Conservation (phyloP, 2,329 filamentous ascomycete species). For the Bertia moriformis region DNA sequence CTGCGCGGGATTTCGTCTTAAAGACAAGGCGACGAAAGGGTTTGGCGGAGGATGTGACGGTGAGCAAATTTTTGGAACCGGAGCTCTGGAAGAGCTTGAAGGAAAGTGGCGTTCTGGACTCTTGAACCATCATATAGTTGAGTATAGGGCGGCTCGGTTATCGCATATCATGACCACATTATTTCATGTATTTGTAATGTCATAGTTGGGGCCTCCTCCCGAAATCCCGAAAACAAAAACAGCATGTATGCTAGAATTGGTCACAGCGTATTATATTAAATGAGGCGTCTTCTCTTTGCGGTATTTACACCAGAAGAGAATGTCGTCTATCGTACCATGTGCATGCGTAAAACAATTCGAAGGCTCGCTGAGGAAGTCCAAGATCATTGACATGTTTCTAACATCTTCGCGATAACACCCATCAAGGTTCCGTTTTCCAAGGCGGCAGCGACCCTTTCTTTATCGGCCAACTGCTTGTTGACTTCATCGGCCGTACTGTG, state of each 20-base stretch:
- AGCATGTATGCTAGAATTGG: too few species aligned
- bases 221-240: too few species aligned
- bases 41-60: constrained; percentile 83
- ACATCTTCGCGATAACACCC: constrained; percentile 82
- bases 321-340: too few species aligned
- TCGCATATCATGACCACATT: neutral
- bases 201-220: too few species aligned
- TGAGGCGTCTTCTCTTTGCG: too few species aligned
- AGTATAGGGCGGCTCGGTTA: neutral
- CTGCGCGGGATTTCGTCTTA: constrained; percentile 86
- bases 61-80: constrained; percentile 90
- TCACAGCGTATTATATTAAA: too few species aligned
- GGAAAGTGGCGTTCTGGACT: constrained; percentile 75
- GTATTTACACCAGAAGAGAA: too few species aligned
- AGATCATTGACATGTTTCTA: constrained; percentile 64
- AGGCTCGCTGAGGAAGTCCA: too few species aligned
- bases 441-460: constrained; percentile 88
- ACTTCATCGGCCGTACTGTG: constrained; percentile 90
- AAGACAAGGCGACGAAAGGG: constrained; percentile 92
- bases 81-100: constrained; percentile 80
- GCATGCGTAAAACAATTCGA: neutral
- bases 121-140: constrained; percentile 11
- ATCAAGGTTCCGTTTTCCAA: constrained; percentile 85
- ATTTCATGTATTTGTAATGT: neutral
- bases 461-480: constrained; percentile 91